These are phyloP conservation scores for Brassica carinata DNA, from an alignment of 345 rosid species.

Conservation along the genomic window DNA sequence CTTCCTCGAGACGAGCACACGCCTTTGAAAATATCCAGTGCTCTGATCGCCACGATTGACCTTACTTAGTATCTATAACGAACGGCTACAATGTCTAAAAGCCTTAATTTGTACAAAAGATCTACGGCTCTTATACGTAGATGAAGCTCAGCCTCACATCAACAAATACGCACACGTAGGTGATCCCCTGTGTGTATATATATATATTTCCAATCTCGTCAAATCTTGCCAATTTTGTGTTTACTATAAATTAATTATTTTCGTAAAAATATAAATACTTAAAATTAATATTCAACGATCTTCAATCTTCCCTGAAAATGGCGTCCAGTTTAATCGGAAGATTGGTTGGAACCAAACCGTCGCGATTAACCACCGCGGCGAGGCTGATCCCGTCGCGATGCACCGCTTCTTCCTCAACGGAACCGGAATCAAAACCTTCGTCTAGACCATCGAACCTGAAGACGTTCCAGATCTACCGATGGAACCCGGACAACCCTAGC, in stretches of 20 bases:
- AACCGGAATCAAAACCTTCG: constrained; percentile 38
- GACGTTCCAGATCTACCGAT: constrained; percentile 94
- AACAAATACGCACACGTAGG: constrained; percentile 26
- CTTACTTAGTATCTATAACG: constrained; percentile 11
- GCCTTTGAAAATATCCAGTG: constrained; percentile 32
- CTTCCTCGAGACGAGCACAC: constrained; percentile 33
- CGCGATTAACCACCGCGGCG: constrained; percentile 34
- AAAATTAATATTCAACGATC: neutral
- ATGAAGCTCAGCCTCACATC: constrained; percentile 32
- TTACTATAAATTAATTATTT: neutral
- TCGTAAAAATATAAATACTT: constrained; percentile 10
- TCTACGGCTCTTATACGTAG: constrained; percentile 40
- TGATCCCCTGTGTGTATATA: constrained; percentile 12
- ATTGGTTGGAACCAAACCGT: constrained; percentile 38
- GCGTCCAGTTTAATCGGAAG: constrained; percentile 56
- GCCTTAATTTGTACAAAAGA: constrained; percentile 10
- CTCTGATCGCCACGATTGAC: constrained; percentile 24
- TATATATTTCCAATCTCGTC: neutral
- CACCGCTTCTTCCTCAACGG: constrained; percentile 56
- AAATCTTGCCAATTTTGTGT: neutral
- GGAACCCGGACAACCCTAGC: constrained; percentile 83
- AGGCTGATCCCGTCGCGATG: constrained; percentile 47
- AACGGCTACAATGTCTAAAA: constrained; percentile 11
- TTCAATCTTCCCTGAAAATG: constrained; percentile 33
- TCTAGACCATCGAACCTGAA: constrained; percentile 40